These are phyloP conservation scores for Penicillium sp. DNA, from an alignment of 2,329 filamentous ascomycete genomes.

Conservation along the genomic window DNA sequence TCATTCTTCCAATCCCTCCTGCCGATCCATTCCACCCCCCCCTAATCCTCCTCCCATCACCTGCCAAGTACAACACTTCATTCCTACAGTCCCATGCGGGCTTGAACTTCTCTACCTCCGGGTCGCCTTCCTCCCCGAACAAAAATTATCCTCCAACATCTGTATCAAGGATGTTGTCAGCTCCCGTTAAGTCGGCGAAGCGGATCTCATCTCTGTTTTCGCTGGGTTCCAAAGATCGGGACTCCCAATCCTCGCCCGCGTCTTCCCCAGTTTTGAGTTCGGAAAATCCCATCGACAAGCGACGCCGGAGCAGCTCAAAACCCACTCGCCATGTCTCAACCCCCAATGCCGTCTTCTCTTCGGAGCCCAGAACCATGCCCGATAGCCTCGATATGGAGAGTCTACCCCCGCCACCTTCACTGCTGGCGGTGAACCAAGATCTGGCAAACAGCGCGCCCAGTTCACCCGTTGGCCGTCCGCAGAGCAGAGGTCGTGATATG, in stretches of 20 bases:
- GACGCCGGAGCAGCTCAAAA: slow-evolving; percentile 30
- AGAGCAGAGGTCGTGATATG: slow-evolving; percentile 37
- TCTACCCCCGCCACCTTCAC: slow-evolving; percentile 40
- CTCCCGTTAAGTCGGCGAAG: slow-evolving; percentile 43
- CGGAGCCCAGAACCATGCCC: slow-evolving; percentile 26
- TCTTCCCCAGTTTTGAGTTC: slow-evolving; percentile 14
- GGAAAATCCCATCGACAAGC: slow-evolving; percentile 17
- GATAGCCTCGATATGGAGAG: slow-evolving; percentile 30
- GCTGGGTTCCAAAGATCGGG: slow-evolving; percentile 36
- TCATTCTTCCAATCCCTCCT: slow-evolving; percentile 34
- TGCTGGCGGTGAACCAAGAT: slow-evolving; percentile 37
- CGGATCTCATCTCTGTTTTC: slow-evolving; percentile 47
- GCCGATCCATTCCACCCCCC: slow-evolving; percentile 35
- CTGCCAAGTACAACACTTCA: slow-evolving; percentile 9
- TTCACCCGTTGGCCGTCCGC: slow-evolving; percentile 31
- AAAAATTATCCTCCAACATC: slow-evolving; percentile 1
- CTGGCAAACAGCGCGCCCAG: slow-evolving; percentile 32
- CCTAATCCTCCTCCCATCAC: slow-evolving; percentile 7
- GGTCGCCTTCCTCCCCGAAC: not conserved
- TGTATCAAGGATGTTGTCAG: slow-evolving; percentile 35
- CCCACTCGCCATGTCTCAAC: slow-evolving; percentile 35
- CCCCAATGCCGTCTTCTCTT: slow-evolving; percentile 25
- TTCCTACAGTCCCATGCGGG: slow-evolving; percentile 13
- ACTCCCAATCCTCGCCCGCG: slow-evolving; percentile 27
- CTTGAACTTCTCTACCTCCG: slow-evolving; percentile 9